A percentile compares a stretch with the other conserved stretches of the same genome.
Conservation (phyloP, 1,284 basidiomycete genomes). For the Apiotrichum laibachii region DNA sequence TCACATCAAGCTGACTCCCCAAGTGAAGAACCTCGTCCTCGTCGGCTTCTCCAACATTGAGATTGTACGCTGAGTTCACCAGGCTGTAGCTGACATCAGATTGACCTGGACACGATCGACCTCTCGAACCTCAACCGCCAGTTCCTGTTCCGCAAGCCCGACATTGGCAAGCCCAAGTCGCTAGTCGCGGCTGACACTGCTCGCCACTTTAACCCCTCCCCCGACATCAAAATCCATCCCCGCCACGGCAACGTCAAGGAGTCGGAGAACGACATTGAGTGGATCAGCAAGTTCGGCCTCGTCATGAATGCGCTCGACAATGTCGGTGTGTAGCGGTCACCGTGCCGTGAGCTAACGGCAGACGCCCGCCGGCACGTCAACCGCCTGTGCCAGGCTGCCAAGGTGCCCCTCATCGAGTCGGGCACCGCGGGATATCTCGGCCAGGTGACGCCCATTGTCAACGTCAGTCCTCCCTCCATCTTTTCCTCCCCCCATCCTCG, state of each 20-base stretch:
- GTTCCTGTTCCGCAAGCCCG: conserved; percentile 95
- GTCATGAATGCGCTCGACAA: conserved; percentile 97
- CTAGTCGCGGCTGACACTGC: conserved; percentile 89
- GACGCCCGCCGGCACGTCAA: conserved; percentile 93
- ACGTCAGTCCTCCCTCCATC: conserved; percentile 40
- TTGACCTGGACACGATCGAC: conserved; percentile 98
- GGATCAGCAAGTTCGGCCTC: conserved; percentile 87
- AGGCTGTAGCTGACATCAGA: conserved; percentile 48
- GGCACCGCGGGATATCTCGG: conserved; percentile 96
- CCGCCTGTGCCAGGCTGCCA: conserved; percentile 90
- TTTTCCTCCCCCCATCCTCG: too few species aligned
- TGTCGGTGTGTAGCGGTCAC: conserved; percentile 60
- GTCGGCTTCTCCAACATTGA: conserved; percentile 92
- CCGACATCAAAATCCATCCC: conserved; percentile 71
- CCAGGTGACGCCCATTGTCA: conserved; percentile 59
- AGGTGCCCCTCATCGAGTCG: conserved; percentile 88
- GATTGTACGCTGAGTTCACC: conserved; percentile 45
- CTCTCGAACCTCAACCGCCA: conserved; percentile 97
- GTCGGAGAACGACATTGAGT: conserved; percentile 79
- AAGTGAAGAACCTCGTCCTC: conserved; percentile 94
- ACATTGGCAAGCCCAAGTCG: conserved; percentile 95
- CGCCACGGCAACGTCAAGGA: conserved; percentile 97
- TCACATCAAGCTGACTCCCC: not conserved
- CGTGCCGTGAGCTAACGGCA: conserved; percentile 17
- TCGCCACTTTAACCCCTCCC: conserved; percentile 77